Base-by-base conservation (phyloP, 371 early-diverging fungal species). In the Zopfochytrium polystomum region DNA sequence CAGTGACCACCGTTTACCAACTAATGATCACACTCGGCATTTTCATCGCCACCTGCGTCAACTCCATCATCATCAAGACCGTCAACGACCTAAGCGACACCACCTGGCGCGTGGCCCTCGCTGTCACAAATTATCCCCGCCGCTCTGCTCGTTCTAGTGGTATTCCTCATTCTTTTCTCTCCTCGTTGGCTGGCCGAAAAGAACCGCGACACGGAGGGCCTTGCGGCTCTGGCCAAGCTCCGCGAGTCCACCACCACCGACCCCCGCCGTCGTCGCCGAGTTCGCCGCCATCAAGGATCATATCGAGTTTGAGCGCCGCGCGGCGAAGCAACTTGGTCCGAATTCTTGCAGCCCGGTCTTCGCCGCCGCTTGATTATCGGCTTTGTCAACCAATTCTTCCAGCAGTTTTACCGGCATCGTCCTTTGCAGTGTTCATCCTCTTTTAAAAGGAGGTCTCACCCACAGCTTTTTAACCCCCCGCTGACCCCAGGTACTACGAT, bases 141-240 rank as follows among this genome's bases (percentile, higher is more conserved):
- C 25, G 44, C 80, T 18, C 68, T 91, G 26, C 80, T 96, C 29
- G 70, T 86, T 25, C 3, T 80, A 29, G 77, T 87, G 58, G 87
- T 87, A 70, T 31, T 82, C 23, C 79, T 90, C 71, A 85, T 92
- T 79, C 96, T 95, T n/a, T 83, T 68, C 72, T 92, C 93, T 4
- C 95, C 95, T 33, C 90, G 95, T 71, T 96, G 93, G 92, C 73
- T 96, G 53, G 80, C 85, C 35, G 83, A 83, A 60, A 67, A 85
- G 55, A 86, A 73, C 45, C 80, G 86, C 13, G 73, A 82, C 30
- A 85, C 84, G 18, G 84, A 87, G 48, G 91, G 89, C 9, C 66
- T 81, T 13, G 51, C 65, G 27, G 83, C 83, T 4, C 69, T 96
- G n/a, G 85, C 90, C 33, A 77, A 82, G 43, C 72, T 95, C 70